These are phyloP conservation scores for Telfairia occidentalis DNA, from an alignment of 331 rosid genomes.

Conservation along the genomic window DNA sequence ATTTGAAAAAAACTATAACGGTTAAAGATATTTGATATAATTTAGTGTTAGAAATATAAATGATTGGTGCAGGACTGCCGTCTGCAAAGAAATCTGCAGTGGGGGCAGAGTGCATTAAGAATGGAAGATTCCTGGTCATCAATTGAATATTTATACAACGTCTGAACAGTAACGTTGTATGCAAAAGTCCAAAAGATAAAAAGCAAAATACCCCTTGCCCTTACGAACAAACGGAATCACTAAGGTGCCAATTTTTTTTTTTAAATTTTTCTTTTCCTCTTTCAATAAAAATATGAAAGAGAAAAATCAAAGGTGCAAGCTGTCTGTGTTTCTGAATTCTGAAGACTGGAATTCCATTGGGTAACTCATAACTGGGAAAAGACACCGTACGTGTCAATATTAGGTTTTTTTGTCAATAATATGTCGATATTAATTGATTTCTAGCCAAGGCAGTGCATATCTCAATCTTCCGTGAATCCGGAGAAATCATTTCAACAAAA, in stretches of 20 bases:
- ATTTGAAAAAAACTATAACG: too few species aligned
- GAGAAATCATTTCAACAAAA: conserved; percentile 4
- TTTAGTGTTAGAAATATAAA: too few species aligned
- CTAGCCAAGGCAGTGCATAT: background rate
- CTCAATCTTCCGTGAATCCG: conserved; percentile 1
- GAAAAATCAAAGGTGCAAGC: background rate
- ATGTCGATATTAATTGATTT: too few species aligned
- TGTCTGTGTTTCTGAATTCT: background rate
- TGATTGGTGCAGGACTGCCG: too few species aligned
- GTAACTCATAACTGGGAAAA: too few species aligned
- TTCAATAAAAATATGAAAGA: background rate
- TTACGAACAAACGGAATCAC: background rate
- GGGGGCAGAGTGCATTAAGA: background rate
- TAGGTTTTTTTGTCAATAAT: too few species aligned
- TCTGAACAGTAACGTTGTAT: background rate
- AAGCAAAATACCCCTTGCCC: background rate
- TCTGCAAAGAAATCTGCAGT: too few species aligned
- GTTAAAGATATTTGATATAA: too few species aligned
- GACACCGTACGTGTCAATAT: too few species aligned
- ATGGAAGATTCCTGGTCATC: conserved; percentile 3
- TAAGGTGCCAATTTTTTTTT: background rate
- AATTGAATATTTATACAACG: background rate
- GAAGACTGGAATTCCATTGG: background rate
- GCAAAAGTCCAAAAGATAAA: conserved; percentile 3
- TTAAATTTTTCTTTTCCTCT: background rate